These are phyloP conservation scores for Dionaea muscipula DNA, from an alignment of 179 eudicot genomes.

Conservation along the genomic window DNA sequence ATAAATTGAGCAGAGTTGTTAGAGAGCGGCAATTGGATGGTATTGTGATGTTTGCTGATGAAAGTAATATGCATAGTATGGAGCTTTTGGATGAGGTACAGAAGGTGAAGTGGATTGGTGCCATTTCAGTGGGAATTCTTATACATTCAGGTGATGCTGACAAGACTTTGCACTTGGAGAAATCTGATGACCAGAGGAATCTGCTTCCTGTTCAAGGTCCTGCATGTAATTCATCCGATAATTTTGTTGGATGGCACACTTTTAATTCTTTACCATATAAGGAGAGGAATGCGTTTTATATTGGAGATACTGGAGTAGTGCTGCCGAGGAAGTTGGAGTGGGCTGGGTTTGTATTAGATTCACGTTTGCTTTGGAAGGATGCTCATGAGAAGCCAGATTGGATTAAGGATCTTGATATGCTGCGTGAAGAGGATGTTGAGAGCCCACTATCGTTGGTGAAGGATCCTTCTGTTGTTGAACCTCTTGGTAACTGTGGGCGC, in stretches of 20 bases:
- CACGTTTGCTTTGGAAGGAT: conserved; percentile 74
- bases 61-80: conserved; percentile 93
- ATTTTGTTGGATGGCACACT: conserved; percentile 75
- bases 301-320: conserved; percentile 68
- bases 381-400: conserved; percentile 60
- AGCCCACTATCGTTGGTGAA: conserved; percentile 63
- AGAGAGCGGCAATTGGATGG: conserved; percentile 74
- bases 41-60: conserved; percentile 86
- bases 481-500: conserved; percentile 89
- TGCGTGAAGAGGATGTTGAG: conserved; percentile 45
- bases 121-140: conserved; percentile 79
- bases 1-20: conserved; percentile 45
- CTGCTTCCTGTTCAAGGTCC: conserved; percentile 84
- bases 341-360: conserved; percentile 85
- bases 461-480: conserved; percentile 67
- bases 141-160: conserved; percentile 51
- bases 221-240: conserved; percentile 66
- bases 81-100: conserved; percentile 92
- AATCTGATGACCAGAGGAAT: conserved; percentile 25
- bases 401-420: conserved; percentile 52
- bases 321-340: conserved; percentile 85
- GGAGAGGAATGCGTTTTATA: conserved; percentile 44
- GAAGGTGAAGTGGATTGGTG: conserved; percentile 66
- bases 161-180: conserved; percentile 24
- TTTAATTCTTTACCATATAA: conserved; percentile 41